Evolutionary conservation across 116 monocot species (phyloP).

Genomic region (Thalassia testudinum): DNA sequence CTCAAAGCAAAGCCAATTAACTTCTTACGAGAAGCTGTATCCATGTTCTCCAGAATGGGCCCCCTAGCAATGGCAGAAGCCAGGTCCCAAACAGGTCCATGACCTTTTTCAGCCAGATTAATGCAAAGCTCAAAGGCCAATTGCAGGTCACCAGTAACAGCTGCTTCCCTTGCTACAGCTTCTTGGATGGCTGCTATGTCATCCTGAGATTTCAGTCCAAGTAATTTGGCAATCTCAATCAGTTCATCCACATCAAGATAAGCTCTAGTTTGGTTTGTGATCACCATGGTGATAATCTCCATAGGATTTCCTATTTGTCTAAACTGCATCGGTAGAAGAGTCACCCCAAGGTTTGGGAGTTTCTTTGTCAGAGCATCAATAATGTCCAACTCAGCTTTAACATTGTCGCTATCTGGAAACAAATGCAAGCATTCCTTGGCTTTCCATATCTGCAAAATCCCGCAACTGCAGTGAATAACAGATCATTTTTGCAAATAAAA

Average conservation of each 20-base stretch:
- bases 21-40: conserved; percentile 47
- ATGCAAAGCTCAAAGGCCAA: conserved; percentile 82
- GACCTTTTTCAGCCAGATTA: conserved; percentile 57
- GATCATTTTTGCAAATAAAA: background rate
- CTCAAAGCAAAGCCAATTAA: conserved; percentile 77
- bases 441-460: conserved; percentile 70
- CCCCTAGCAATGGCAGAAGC: conserved; percentile 90
- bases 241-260: conserved; percentile 85
- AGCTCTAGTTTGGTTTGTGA: conserved; percentile 58
- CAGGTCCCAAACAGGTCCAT: conserved; percentile 84
- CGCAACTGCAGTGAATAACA: background rate
- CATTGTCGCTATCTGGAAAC: conserved; percentile 55
- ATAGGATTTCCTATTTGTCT: conserved; percentile 83
- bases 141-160: conserved; percentile 74
- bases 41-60: conserved; percentile 66
- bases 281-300: conserved; percentile 72
- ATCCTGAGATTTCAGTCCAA: conserved; percentile 64
- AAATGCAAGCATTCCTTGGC: conserved; percentile 82
- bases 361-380: conserved; percentile 75
- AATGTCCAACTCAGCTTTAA: conserved; percentile 63
- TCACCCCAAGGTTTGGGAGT: conserved; percentile 82
- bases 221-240: conserved; percentile 68
- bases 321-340: conserved; percentile 84
- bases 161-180: conserved; percentile 83
- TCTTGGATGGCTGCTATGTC: conserved; percentile 73